Evolutionary conservation across 768 basidiomycete genomes (phyloP).

Genomic region (Boletus patriciae): DNA sequence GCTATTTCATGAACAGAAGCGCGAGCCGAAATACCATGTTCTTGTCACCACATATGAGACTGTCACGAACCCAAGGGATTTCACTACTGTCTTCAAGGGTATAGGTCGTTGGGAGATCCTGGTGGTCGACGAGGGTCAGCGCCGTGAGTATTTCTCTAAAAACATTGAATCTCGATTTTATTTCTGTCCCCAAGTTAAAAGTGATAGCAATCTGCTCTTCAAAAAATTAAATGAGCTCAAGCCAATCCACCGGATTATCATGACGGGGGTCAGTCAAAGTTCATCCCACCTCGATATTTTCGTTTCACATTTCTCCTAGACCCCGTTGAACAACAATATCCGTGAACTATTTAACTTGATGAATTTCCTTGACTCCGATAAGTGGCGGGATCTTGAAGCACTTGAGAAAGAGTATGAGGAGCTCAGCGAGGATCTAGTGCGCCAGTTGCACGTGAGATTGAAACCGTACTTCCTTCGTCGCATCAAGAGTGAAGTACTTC

Average conservation of each 20-base stretch:
- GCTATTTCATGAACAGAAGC: slow-evolving; percentile 59
- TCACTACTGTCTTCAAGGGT: slow-evolving; percentile 69
- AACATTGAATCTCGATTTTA: slow-evolving; percentile 1
- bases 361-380: slow-evolving; percentile 83
- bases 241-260: slow-evolving; percentile 75
- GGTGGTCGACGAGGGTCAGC: slow-evolving; percentile 91
- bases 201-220: slow-evolving; percentile 75
- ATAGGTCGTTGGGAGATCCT: slow-evolving; percentile 93
- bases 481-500: slow-evolving; percentile 88
- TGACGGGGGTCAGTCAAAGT: slow-evolving; percentile 69
- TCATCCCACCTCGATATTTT: background rate
- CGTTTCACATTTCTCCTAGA: slow-evolving; percentile 41
- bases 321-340: slow-evolving; percentile 96
- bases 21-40: slow-evolving; percentile 76
- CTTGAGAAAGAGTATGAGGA: slow-evolving; percentile 75
- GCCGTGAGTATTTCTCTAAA: slow-evolving; percentile 53
- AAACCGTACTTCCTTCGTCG: slow-evolving; percentile 92
- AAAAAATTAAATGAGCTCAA: slow-evolving; percentile 79
- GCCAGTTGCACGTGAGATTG: slow-evolving; percentile 73
- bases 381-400: slow-evolving; percentile 74
- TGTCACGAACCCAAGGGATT: slow-evolving; percentile 68
- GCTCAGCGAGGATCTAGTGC: slow-evolving; percentile 77
- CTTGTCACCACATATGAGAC: slow-evolving; percentile 92
- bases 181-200: slow-evolving; percentile 65
- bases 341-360: slow-evolving; percentile 96